Conservation (phyloP, 176 grass and related monocot genomes). For the Oryza longistaminata region DNA sequence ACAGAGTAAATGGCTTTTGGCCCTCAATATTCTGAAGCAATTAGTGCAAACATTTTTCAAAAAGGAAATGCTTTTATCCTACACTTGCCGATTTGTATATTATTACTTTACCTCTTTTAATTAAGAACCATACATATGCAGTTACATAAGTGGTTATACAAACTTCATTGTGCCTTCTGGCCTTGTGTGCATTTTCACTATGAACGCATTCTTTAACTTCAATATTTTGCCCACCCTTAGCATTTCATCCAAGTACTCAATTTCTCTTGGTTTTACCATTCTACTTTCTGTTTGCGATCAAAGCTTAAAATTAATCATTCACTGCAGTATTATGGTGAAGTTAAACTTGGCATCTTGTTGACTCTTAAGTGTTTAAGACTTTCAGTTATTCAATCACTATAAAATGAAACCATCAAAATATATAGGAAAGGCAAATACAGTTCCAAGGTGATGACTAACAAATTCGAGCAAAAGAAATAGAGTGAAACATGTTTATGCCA, state of each 20-base stretch:
- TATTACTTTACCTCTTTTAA: not conserved
- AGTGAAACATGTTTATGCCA: not conserved
- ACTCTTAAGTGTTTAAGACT: not conserved
- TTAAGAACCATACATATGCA: not conserved
- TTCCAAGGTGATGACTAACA: not conserved
- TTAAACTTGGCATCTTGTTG: not conserved
- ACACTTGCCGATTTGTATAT: not conserved
- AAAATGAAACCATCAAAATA: not conserved
- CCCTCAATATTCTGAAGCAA: not conserved
- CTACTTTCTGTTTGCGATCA: not conserved
- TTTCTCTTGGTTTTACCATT: not conserved
- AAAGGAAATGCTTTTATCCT: not conserved
- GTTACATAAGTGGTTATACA: not conserved
- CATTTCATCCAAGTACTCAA: not conserved
- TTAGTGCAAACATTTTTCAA: not conserved
- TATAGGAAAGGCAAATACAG: not conserved
- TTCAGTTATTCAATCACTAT: not conserved
- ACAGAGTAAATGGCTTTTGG: not conserved
- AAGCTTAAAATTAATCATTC: not conserved
- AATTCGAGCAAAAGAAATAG: not conserved
- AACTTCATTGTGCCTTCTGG: not conserved
- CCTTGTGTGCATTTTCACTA: not conserved
- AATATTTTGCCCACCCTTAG: not conserved
- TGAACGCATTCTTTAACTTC: not conserved
- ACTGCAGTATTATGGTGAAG: not conserved